Percentiles rank a stretch among this genome's conserved stretches.
Evolutionary conservation across 345 rosid genomes (phyloP).

Genomic region (Gossypioides kirkii): DNA sequence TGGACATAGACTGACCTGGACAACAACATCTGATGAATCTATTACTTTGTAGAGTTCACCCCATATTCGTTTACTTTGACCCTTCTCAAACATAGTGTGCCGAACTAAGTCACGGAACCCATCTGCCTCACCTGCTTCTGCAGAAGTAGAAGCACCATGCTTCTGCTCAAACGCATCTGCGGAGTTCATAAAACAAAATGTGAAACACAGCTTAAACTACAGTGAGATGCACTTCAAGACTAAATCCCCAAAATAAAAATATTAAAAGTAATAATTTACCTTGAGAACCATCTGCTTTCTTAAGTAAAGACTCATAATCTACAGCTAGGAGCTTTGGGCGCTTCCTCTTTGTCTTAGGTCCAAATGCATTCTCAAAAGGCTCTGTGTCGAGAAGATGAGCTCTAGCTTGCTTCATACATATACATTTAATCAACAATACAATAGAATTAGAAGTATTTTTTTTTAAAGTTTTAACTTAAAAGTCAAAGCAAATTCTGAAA

Average conservation of each 20-base stretch:
- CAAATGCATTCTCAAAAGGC: slow-evolving; percentile 86
- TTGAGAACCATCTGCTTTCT: slow-evolving; percentile 79
- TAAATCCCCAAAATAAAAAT: too few relatives aligned
- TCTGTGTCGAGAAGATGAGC: slow-evolving; percentile 81
- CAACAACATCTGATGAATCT: slow-evolving; percentile 93
- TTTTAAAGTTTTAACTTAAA: not conserved
- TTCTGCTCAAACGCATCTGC: slow-evolving; percentile 66
- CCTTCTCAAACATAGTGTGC: slow-evolving; percentile 96
- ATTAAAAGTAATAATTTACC: slow-evolving; percentile 33
- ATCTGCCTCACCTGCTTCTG: slow-evolving; percentile 58
- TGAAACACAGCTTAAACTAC: not conserved
- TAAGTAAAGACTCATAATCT: slow-evolving; percentile 70
- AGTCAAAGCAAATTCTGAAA: not conserved
- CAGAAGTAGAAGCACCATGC: slow-evolving; percentile 35
- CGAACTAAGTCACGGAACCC: slow-evolving; percentile 89
- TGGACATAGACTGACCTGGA: slow-evolving; percentile 50
- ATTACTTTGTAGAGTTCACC: slow-evolving; percentile 98
- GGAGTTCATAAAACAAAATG: slow-evolving; percentile 11
- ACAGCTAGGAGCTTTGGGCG: slow-evolving; percentile 78
- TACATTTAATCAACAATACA: not conserved
- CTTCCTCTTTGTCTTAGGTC: slow-evolving; percentile 70
- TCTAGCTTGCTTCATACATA: slow-evolving; percentile 61
- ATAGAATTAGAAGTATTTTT: not conserved
- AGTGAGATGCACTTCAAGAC: too few relatives aligned
- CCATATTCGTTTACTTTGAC: slow-evolving; percentile 98